Evolutionary conservation across 306 rosid genomes (phyloP).

Genomic region (Citrullus colocynthis): DNA sequence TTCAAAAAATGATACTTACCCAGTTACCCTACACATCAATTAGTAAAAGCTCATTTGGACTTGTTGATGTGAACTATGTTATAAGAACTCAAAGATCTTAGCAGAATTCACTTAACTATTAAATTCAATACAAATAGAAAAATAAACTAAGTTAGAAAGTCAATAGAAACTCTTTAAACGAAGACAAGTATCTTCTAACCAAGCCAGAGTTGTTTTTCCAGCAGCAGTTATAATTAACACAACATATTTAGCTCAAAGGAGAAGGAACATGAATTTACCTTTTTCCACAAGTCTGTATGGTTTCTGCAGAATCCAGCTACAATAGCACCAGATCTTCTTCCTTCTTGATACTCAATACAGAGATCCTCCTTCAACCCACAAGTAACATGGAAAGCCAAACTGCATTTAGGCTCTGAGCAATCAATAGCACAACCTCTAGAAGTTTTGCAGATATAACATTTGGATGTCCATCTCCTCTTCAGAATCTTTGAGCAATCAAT

Average conservation of each 20-base stretch:
- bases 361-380: constrained; percentile 65
- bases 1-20: too few relatives aligned
- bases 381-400: constrained; percentile 52
- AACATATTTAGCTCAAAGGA: background rate
- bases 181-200: too few relatives aligned
- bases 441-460: constrained; percentile 41
- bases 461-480: constrained; percentile 37
- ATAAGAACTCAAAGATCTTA: too few relatives aligned
- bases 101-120: too few relatives aligned
- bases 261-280: constrained; percentile 25
- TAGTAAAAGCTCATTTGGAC: too few relatives aligned
- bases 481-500: constrained; percentile 63
- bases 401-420: constrained; percentile 63
- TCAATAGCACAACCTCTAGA: constrained; percentile 42
- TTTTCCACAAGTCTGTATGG: constrained; percentile 53
- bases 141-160: too few relatives aligned
- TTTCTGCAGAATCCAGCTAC: constrained; percentile 75
- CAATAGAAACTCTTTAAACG: too few relatives aligned
- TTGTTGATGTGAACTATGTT: too few relatives aligned
- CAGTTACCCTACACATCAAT: too few relatives aligned
- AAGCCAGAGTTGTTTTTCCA: background rate
- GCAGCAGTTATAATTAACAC: background rate
- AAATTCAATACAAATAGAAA: too few relatives aligned
- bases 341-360: constrained; percentile 52
- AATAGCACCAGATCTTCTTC: constrained; percentile 41